Base-by-base conservation (phyloP, 225 moss, liverwort and hornwort genomes). In the Sphagnum contortum region DNA sequence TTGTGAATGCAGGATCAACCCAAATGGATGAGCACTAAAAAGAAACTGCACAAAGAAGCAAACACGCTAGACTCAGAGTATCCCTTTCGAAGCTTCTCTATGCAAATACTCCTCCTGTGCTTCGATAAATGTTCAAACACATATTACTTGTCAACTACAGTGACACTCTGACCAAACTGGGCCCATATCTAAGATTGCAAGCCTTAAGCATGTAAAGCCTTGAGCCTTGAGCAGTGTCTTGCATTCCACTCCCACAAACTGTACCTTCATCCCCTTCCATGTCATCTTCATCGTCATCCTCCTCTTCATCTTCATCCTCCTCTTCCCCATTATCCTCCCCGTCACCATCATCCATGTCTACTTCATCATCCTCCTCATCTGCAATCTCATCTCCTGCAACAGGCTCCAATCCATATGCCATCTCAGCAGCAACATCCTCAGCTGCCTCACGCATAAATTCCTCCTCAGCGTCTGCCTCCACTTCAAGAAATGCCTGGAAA, bases 331-430 rank as follows among this genome's bases (percentile, higher is more conserved):
- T 90, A 77, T 82, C 91, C 44, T 89, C 91, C 11, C 78, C 85
- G 55, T 83, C 88, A 71, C 77, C 92, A 72, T 83, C 89, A 48
- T 91, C 91, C 52, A 76, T 81, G 61, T 82, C 77, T 74, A 74
- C 79, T 66, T 95, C 94, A 66, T 91, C 91, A 52, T 94, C 94
- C 50, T 91, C 94, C 55, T 91, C 94, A 69, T 88, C 87, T 64
- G 79, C 94, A 58, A 86, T 89, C 70, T 89, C 88, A 68, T 88
- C 89, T 73, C 82, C 87, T 45, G 83, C 79, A 64, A 83, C 89
- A 86, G 88, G 94, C 70, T 95, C 94, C 88, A 91, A 91, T 65
- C 94, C 79, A 62, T 88, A 95, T 54, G 89, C 91, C 94, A 94
- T 94, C 66, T 91, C 94, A 64, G 89, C 91, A 75, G 92, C 92